Percentiles rank a stretch among this genome's conserved stretches.
Conservation (phyloP, 2,329 filamentous ascomycete genomes). For the Fusarium longipes region DNA sequence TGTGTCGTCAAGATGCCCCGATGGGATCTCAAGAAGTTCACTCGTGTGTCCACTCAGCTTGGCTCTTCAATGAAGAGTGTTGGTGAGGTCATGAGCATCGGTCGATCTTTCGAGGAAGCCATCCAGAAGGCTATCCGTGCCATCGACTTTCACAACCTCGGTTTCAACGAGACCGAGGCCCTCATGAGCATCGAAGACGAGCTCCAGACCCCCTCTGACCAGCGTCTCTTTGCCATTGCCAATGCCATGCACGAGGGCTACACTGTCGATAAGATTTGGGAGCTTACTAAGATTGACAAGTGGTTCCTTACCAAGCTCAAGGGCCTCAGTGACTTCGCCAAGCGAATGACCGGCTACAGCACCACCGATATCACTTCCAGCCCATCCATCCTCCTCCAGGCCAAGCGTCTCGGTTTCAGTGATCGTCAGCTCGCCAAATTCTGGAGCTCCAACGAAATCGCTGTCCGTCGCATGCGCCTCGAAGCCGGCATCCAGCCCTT, state of each 20-base stretch:
- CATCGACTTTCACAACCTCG: slow-evolving; percentile 94
- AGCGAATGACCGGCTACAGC: slow-evolving; percentile 76
- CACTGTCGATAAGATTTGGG: slow-evolving; percentile 96
- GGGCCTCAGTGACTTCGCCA: slow-evolving; percentile 88
- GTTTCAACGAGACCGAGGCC: slow-evolving; percentile 90
- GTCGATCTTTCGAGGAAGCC: slow-evolving; percentile 95
- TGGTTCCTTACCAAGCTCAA: slow-evolving; percentile 97
- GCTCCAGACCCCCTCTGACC: slow-evolving; percentile 95
- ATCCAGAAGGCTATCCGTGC: slow-evolving; percentile 98
- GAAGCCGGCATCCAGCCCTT: slow-evolving; percentile 87
- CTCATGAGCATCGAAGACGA: slow-evolving; percentile 97
- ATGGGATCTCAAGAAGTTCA: slow-evolving; percentile 99
- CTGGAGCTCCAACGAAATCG: slow-evolving; percentile 93
- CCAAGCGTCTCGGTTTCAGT: slow-evolving; percentile 94
- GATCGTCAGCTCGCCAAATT: slow-evolving; percentile 95
- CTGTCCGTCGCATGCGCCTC: slow-evolving; percentile 84
- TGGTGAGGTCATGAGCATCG: slow-evolving; percentile 98
- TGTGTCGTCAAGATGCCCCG: slow-evolving; percentile 98
- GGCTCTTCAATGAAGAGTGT: slow-evolving; percentile 99
- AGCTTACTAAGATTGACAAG: slow-evolving; percentile 97
- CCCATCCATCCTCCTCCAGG: slow-evolving; percentile 76
- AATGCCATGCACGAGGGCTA: slow-evolving; percentile 97
- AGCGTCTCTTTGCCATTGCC: slow-evolving; percentile 95
- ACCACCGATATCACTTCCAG: slow-evolving; percentile 73
- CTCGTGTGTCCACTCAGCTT: slow-evolving; percentile 92